Evolutionary conservation across 2,329 filamentous ascomycete genomes (phyloP), one percentile per base, ranked within the genome.

Genomic region (Thielaviopsis euricoi): DNA sequence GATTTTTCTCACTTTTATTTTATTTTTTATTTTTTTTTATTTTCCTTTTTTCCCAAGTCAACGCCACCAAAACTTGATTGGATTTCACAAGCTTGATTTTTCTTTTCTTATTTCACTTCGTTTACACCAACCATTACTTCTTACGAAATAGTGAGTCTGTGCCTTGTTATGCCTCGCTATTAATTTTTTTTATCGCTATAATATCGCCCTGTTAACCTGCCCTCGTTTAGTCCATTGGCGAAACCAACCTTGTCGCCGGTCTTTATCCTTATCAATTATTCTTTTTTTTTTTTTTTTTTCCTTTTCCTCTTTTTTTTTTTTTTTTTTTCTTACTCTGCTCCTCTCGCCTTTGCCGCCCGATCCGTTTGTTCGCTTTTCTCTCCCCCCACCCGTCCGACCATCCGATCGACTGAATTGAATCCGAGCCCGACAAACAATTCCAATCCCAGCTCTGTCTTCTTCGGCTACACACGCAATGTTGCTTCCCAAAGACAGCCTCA

Each of bases 401-500:
- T n/a, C 10, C n/a, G 17, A n/a, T n/a, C 43, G 33, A 46, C 21
- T 25, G 33, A 25, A 26, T 21, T 55, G 40, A 37, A 33, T 33
- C 29, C 29, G 53, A 46, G 6, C 25, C 25, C 33, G 53, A 40
- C 29, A 33, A 33, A 33, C 29, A 33, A 33, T n/a, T 43, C 33
- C 29, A 33, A 33, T 33, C n/a, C 29, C 22, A 54, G 22, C 26
- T 49, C 40, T 29, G 23, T 49, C 40, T 29, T 17, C 53, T 55
- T 43, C n/a, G 37, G 37, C 40, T 15, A 48, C 25, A 46, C 43
- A 50, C 43, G 29, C 64, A 62, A 96, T 96, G 90, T 82, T 96
- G 74, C 82, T 94, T 65, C 87, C 88, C 63, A 95, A 95, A 73
- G 87, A 86, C 70, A 87, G 88, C 69, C 79, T 91, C 67, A 89